Conservation (phyloP, 73 alveolate species). For the Paramecium bursaria region DNA sequence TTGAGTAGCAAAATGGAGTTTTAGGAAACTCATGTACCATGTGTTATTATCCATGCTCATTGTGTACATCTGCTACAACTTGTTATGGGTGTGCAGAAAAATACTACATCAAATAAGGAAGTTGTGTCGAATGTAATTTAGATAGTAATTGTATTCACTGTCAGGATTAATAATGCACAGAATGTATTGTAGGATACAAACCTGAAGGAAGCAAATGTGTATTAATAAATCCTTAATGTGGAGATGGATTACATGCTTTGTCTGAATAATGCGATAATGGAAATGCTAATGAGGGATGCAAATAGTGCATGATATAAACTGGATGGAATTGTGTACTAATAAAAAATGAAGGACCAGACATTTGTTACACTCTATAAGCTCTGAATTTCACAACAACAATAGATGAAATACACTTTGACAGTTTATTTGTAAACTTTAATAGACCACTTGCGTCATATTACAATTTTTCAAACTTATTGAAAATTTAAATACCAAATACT, state of each 20-base stretch:
- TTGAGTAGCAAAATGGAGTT: conserved; percentile 24
- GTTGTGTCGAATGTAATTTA: conserved; percentile 18
- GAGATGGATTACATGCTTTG: conserved; percentile 59
- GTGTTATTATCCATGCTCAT: conserved; percentile 35
- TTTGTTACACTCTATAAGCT: conserved; percentile 24
- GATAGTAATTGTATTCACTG: conserved; percentile 19
- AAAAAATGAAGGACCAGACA: conserved; percentile 53
- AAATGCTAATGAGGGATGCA: conserved; percentile 5
- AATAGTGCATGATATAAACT: not conserved
- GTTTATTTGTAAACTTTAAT: conserved; percentile 1
- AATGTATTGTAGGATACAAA: conserved; percentile 16
- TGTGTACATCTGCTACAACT: not conserved
- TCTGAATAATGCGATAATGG: conserved; percentile 60
- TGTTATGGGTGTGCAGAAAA: conserved; percentile 35
- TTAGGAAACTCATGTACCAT: conserved; percentile 31
- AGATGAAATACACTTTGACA: conserved; percentile 55
- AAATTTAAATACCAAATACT: conserved; percentile 11
- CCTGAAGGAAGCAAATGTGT: conserved; percentile 30
- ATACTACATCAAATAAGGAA: not conserved
- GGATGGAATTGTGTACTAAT: conserved; percentile 42
- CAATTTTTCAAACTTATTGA: conserved; percentile 10
- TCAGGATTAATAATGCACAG: conserved; percentile 7
- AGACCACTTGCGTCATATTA: not conserved
- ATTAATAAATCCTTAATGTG: conserved; percentile 19
- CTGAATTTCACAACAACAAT: not conserved